Percentiles rank a stretch among this genome's conserved stretches.
These are phyloP conservation scores for Beauveria asiatica DNA, from an alignment of 2,329 filamentous ascomycete species.

Conservation along the genomic window DNA sequence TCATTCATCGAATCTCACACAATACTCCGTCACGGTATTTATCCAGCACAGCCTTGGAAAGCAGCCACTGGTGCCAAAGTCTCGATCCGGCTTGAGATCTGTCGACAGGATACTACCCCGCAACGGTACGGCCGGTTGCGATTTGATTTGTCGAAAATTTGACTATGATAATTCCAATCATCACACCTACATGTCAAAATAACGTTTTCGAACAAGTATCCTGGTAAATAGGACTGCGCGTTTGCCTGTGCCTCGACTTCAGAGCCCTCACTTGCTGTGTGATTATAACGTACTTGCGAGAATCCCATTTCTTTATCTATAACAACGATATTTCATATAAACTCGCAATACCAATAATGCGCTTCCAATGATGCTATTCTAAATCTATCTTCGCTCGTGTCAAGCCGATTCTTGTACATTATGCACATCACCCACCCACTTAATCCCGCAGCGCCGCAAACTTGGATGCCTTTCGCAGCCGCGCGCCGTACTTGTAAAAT, in stretches of 20 bases:
- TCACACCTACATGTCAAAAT: neutral
- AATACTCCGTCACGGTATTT: too few species aligned
- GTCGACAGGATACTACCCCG: neutral
- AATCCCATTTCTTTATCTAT: too few species aligned
- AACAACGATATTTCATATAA: neutral
- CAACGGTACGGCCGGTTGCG: neutral
- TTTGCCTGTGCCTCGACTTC: neutral
- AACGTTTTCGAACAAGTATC: neutral
- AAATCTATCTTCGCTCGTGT: neutral
- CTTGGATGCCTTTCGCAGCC: conserved; percentile 30
- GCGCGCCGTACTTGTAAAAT: conserved; percentile 44
- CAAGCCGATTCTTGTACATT: neutral
- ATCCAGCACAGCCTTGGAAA: too few species aligned
- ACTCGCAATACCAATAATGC: neutral
- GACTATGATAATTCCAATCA: neutral
- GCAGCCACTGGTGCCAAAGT: neutral
- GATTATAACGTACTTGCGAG: too few species aligned
- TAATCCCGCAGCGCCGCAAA: conserved; percentile 24
- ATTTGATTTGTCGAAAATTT: neutral
- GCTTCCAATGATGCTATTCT: neutral
- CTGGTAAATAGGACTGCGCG: too few species aligned
- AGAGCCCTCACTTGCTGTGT: too few species aligned
- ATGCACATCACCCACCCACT: neutral
- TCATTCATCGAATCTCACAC: too few species aligned
- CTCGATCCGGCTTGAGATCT: neutral